These are phyloP conservation scores for Marsdenia floribunda DNA, from an alignment of 257 asterid species.

Conservation along the genomic window DNA sequence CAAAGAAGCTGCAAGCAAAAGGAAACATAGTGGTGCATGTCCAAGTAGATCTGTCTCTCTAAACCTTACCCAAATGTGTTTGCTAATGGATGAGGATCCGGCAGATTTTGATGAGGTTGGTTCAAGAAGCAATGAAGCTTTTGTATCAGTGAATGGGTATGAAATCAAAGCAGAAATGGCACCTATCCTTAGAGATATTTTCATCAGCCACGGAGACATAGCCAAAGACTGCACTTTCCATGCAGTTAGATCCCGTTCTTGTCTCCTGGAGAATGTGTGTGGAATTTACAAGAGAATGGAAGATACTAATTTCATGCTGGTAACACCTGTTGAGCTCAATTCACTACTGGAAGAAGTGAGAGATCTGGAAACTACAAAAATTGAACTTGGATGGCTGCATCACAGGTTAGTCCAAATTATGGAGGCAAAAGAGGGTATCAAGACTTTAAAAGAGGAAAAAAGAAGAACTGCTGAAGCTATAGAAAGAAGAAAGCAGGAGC, in stretches of 20 bases:
- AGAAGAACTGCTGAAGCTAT: background rate
- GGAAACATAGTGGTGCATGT: background rate
- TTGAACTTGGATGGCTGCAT: constrained; percentile 7
- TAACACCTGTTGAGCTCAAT: constrained; percentile 9
- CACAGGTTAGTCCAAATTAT: background rate
- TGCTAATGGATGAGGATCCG: background rate
- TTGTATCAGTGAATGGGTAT: constrained; percentile 4
- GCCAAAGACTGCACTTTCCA: background rate
- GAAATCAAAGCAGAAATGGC: background rate
- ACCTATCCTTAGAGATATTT: constrained; percentile 5
- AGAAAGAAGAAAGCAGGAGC: background rate
- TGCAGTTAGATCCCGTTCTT: background rate
- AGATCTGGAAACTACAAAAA: constrained; percentile 10
- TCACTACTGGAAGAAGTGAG: constrained; percentile 6
- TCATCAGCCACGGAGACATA: background rate
- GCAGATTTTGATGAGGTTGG: background rate
- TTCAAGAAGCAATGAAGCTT: background rate
- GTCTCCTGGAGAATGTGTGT: constrained; percentile 7
- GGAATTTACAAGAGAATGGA: constrained; percentile 6
- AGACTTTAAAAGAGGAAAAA: background rate
- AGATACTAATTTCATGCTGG: background rate
- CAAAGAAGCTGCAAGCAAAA: background rate
- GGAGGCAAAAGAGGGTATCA: background rate
- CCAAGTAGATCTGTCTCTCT: background rate
- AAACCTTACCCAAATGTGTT: background rate